Percentiles rank a stretch among this genome's conserved stretches.
Conservation (phyloP, 75 land plant species). For the Cunninghamia lanceolata region DNA sequence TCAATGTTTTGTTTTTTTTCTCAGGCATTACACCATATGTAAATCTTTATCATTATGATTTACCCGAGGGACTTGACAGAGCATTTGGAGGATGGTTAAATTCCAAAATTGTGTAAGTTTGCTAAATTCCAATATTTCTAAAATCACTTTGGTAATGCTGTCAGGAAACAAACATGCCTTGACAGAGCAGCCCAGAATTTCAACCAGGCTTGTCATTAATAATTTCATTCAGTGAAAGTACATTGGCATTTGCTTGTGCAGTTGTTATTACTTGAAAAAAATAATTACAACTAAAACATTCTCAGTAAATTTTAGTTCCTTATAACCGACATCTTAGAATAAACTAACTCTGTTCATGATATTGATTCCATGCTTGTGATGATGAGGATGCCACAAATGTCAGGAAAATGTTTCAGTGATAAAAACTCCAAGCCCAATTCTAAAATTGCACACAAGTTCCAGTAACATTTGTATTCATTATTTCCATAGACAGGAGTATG, state of each 20-base stretch:
- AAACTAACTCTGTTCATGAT: background rate
- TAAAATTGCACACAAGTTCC: background rate
- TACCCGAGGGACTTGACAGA: conserved; percentile 42
- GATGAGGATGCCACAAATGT: background rate
- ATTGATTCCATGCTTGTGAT: background rate
- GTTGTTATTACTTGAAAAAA: background rate
- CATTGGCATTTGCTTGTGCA: background rate
- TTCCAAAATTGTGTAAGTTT: conserved; percentile 28
- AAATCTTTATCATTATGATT: conserved; percentile 42
- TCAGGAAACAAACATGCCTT: background rate
- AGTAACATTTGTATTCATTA: background rate
- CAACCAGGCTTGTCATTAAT: background rate
- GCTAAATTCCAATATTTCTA: background rate
- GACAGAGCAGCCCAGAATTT: background rate
- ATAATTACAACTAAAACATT: background rate
- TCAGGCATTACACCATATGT: conserved; percentile 48
- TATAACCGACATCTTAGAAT: background rate
- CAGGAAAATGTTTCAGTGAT: background rate
- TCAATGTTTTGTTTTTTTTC: background rate
- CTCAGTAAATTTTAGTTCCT: background rate
- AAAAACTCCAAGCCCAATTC: background rate
- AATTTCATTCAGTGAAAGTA: background rate
- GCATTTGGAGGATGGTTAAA: conserved; percentile 26
- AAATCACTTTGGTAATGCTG: background rate
- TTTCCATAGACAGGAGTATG: conserved; percentile 39